Conservation (phyloP, 768 basidiomycete genomes). For the Boletus rubropictus region DNA sequence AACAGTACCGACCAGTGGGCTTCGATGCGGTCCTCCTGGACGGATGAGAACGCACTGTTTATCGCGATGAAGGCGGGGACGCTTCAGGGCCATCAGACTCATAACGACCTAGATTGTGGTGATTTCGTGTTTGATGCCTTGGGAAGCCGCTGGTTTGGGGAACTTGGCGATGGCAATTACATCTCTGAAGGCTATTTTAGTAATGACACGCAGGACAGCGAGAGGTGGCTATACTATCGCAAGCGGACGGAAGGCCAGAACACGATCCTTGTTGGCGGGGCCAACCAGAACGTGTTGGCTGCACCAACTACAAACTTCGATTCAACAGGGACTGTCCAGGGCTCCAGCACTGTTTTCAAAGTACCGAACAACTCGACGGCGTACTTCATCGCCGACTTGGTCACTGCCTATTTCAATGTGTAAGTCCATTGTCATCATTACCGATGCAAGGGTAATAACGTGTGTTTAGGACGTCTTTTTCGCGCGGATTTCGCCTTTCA, state of each 20-base stretch:
- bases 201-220: conserved; percentile 58
- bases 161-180: conserved; percentile 88
- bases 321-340: conserved; percentile 61
- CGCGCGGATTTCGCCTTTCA: conserved; percentile 78
- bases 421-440: conserved; percentile 35
- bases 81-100: conserved; percentile 81
- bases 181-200: conserved; percentile 70
- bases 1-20: conserved; percentile 75
- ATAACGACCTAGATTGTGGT: conserved; percentile 91
- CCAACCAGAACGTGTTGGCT: conserved; percentile 76
- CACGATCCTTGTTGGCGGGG: conserved; percentile 68
- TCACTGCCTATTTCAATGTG: conserved; percentile 69
- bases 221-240: conserved; percentile 89
- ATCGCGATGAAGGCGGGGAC: conserved; percentile 87
- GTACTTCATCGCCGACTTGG: conserved; percentile 74
- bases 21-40: conserved; percentile 90
- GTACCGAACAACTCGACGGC: conserved; percentile 66
- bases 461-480: conserved; percentile 54
- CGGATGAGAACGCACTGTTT: conserved; percentile 74
- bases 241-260: conserved; percentile 98
- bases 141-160: conserved; percentile 92
- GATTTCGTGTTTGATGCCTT: conserved; percentile 95
- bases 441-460: conserved; percentile 12
- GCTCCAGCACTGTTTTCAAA: conserved; percentile 74
- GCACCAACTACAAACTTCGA: conserved; percentile 54